Evolutionary conservation across 176 grass and related monocot species (phyloP).

Genomic region (Paspalum vaginatum): DNA sequence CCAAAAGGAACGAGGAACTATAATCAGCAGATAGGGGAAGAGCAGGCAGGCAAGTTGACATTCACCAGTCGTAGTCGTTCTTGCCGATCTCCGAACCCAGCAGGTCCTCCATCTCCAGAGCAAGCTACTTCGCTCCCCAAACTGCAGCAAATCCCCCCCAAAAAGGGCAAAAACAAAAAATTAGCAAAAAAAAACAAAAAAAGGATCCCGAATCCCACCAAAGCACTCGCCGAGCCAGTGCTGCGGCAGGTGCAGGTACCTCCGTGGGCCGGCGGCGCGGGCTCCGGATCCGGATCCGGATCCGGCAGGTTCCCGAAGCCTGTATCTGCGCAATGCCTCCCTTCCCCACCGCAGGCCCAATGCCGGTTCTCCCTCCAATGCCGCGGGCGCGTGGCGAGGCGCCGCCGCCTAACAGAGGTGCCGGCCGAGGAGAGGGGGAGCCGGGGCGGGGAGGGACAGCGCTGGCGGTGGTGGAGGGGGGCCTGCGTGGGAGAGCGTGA

Average conservation of each 20-base stretch:
- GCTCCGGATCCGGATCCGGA: neutral
- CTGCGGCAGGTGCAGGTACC: neutral
- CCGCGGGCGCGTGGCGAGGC: too few relatives aligned
- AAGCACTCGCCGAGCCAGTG: neutral
- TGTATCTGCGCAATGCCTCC: neutral
- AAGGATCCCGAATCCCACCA: neutral
- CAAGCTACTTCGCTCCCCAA: slow-evolving; percentile 4
- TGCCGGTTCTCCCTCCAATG: too few relatives aligned
- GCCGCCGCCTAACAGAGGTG: too few relatives aligned
- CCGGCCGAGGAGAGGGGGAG: neutral
- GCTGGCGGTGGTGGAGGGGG: neutral
- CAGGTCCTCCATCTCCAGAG: slow-evolving; percentile 75
- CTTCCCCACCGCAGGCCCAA: neutral
- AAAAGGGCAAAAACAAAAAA: neutral
- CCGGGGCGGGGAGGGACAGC: neutral
- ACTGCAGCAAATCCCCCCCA: slow-evolving; percentile 13
- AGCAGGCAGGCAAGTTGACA: neutral
- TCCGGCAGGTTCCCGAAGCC: slow-evolving; percentile 27
- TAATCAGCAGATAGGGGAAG: neutral
- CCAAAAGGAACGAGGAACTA: neutral
- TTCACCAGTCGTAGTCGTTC: slow-evolving; percentile 98
- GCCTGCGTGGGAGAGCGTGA: slow-evolving; percentile 31
- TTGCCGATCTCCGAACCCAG: slow-evolving; percentile 84
- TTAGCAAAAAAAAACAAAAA: neutral
- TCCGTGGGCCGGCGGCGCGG: neutral